Base-by-base conservation (phyloP, 805 yeast genomes). In the Candida krabiensis region DNA sequence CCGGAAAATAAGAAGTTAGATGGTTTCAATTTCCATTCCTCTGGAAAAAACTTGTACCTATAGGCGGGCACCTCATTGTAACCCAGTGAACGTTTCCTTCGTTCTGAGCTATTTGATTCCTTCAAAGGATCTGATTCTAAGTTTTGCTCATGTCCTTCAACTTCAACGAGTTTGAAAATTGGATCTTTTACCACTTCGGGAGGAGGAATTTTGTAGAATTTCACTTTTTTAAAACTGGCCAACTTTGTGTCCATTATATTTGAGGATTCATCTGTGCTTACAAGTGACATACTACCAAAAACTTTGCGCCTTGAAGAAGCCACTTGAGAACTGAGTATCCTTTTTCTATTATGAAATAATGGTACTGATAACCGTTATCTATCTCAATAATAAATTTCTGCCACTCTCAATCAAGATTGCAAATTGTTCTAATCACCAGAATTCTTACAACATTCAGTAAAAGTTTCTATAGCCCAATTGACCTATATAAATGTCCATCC, bases 131-230 rank as follows among this genome's bases (percentile, higher is more conserved):
- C 24, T 8, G 28, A 5, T 3, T 21, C 24, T n/a, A n/a, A n/a
- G n/a, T n/a, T n/a, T n/a, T n/a, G n/a, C n/a, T n/a, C n/a, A n/a
- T n/a, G n/a, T 22, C 15, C 31, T 13, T 16, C 27, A 12, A 33
- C 33, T 7, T 41, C 41, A 2, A 26, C 35, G 2, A 39, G 37
- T 9, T 22, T 36, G 28, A 24, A 44, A 18, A 35, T 34, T 2
- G 41, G 29, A 27, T 44, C 52, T 2, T 30, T 33, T n/a, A 28
- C 38, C 19, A 40, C 38, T 21, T 44, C 47, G 4, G 58, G 55
- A 5, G 55, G 53, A 1, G 53, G 48, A 7, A 55, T 50, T 30
- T 50, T 56, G 38, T 45, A 56, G 30, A 57, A 52, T 16, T 49
- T 47, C 7, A 51, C 58, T 38, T 47, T 52, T n/a, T 46, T 46